Conservation (phyloP, 2,329 filamentous ascomycete species). For the Diplocarpon rosae region DNA sequence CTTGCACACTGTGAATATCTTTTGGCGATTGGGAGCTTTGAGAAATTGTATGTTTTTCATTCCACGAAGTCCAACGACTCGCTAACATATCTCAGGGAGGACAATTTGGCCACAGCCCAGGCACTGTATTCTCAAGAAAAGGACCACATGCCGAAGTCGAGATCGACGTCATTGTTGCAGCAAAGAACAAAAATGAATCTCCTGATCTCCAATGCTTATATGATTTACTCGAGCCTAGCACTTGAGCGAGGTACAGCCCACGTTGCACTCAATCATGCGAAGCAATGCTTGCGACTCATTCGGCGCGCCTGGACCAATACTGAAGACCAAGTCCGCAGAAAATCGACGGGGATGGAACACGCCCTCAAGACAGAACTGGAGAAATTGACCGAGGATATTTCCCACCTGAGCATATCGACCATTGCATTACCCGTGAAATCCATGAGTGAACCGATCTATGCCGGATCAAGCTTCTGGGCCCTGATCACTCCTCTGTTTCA, state of each 20-base stretch:
- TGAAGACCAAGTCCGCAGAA: slow-evolving; percentile 19
- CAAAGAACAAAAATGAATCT: slow-evolving; percentile 20
- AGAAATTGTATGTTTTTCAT: slow-evolving; percentile 42
- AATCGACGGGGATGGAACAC: neutral
- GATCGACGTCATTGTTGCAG: slow-evolving; percentile 12
- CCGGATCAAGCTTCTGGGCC: slow-evolving; percentile 66
- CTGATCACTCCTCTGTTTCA: slow-evolving; percentile 64
- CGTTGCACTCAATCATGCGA: slow-evolving; percentile 45
- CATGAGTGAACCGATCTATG: slow-evolving; percentile 25
- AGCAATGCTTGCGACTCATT: slow-evolving; percentile 41
- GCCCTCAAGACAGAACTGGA: slow-evolving; percentile 17
- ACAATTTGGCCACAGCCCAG: slow-evolving; percentile 22
- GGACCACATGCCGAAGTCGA: slow-evolving; percentile 10
- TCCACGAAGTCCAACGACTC: neutral
- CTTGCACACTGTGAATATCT: slow-evolving; percentile 67
- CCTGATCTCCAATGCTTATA: slow-evolving; percentile 28
- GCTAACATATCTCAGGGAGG: slow-evolving; percentile 22
- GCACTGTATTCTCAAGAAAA: slow-evolving; percentile 20
- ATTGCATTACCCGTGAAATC: slow-evolving; percentile 32
- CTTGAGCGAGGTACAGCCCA: slow-evolving; percentile 40
- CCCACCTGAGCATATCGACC: slow-evolving; percentile 27
- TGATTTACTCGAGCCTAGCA: slow-evolving; percentile 27
- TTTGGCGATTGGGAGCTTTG: slow-evolving; percentile 52
- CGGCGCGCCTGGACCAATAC: slow-evolving; percentile 30
- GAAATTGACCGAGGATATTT: slow-evolving; percentile 24